Evolutionary conservation across 2,329 filamentous ascomycete genomes (phyloP).

Genomic region (Fusarium brevicatenulatum): DNA sequence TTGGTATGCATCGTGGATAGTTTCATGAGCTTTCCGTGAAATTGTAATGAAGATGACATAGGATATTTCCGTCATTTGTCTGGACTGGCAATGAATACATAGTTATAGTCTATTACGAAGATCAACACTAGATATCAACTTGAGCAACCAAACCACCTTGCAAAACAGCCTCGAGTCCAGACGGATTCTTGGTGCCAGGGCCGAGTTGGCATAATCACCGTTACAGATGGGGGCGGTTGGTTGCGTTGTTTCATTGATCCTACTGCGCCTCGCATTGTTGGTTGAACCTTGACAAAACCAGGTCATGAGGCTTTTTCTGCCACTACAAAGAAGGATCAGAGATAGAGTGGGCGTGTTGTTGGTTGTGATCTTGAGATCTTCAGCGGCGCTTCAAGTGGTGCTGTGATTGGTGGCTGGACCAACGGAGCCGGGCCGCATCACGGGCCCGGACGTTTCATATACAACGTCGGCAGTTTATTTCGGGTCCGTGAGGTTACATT

Average conservation of each 20-base stretch:
- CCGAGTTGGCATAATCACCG: neutral
- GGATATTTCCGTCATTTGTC: no score
- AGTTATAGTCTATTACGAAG: no score
- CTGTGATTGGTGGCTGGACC: neutral
- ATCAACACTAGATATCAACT: no score
- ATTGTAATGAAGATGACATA: no score
- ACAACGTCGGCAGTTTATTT: neutral
- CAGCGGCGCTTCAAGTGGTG: neutral
- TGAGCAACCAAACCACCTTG: no score
- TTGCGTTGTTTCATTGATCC: neutral
- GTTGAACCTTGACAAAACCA: neutral
- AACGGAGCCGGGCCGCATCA: neutral
- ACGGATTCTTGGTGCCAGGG: no score
- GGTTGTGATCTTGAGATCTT: neutral
- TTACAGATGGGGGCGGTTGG: neutral
- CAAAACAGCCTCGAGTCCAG: no score
- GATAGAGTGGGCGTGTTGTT: neutral
- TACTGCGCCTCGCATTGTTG: neutral
- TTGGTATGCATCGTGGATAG: no score
- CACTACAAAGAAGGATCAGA: neutral
- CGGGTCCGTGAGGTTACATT: neutral
- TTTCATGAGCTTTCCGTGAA: no score
- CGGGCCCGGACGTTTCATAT: neutral
- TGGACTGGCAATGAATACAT: no score
- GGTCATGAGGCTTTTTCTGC: neutral